Evolutionary conservation across 164 flowering plant species (phyloP).

Genomic region (Tetrastigma voinierianum): DNA sequence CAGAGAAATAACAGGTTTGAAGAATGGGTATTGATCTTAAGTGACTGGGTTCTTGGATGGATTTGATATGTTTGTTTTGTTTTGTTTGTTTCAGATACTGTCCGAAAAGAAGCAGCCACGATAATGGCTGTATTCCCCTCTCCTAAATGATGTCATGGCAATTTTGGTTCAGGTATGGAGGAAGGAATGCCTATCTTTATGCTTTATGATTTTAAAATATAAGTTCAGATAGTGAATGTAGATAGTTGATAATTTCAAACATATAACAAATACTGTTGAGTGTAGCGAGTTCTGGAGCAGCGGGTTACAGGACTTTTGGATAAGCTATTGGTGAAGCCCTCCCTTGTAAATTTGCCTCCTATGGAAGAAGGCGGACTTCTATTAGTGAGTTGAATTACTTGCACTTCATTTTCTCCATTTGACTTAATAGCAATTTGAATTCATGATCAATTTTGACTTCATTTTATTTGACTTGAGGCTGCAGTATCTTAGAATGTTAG

Average conservation of each 20-base stretch:
- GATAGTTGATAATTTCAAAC: no score
- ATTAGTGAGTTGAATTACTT: constrained; percentile 56
- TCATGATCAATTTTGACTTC: constrained; percentile 17
- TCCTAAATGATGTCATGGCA: constrained; percentile 94
- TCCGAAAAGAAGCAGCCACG: constrained; percentile 92
- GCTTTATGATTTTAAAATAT: not conserved
- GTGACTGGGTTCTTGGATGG: constrained; percentile 5
- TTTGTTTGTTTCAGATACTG: constrained; percentile 66
- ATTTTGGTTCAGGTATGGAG: constrained; percentile 86
- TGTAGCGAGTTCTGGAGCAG: constrained; percentile 93
- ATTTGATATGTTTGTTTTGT: constrained; percentile 7
- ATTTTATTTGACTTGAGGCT: constrained; percentile 25
- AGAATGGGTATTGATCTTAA: constrained; percentile 9
- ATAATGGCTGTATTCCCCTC: constrained; percentile 98
- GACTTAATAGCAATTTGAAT: constrained; percentile 7
- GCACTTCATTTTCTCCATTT: not conserved
- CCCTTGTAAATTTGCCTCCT: constrained; percentile 81
- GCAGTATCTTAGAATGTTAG: constrained; percentile 96
- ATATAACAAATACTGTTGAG: not conserved
- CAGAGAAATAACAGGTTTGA: constrained; percentile 94
- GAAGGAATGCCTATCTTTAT: not conserved
- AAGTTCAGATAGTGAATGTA: not conserved
- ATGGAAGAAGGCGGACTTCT: constrained; percentile 89
- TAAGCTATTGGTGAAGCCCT: constrained; percentile 84
- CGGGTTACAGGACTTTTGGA: constrained; percentile 87